These are phyloP conservation scores for Suillus paluster DNA, from an alignment of 768 basidiomycete genomes.

Conservation along the genomic window DNA sequence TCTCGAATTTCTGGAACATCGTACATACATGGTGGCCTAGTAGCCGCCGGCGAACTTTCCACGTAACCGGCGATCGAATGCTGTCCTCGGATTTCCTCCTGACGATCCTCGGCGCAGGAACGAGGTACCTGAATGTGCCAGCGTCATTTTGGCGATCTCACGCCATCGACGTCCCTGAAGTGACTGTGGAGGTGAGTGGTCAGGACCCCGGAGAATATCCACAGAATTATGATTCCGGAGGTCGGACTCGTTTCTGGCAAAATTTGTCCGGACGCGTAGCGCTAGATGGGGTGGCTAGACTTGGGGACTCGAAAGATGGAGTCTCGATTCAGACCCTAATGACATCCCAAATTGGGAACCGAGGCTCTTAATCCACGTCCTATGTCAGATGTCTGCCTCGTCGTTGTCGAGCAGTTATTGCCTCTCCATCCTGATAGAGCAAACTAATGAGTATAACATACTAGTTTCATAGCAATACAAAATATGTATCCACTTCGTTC, in stretches of 20 bases:
- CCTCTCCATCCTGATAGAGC: no score
- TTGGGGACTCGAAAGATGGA: no score
- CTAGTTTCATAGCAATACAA: no score
- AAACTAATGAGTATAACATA: no score
- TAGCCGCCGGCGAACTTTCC: conserved; percentile 10
- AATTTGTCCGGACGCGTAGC: no score
- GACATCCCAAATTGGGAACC: no score
- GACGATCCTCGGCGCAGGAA: conserved; percentile 27
- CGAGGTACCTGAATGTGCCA: conserved; percentile 27
- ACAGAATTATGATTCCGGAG: not conserved
- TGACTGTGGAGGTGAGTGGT: not conserved
- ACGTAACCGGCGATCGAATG: conserved; percentile 16
- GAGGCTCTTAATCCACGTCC: no score
- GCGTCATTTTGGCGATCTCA: conserved; percentile 27
- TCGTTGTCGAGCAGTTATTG: no score
- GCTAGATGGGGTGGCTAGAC: no score
- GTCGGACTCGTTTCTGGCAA: not conserved
- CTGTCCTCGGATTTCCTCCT: conserved; percentile 35
- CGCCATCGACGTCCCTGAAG: conserved; percentile 31
- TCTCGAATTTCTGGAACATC: conserved; percentile 24
- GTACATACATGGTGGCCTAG: conserved; percentile 14
- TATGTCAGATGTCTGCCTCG: no score
- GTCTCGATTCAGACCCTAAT: no score
- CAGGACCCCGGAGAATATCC: conserved; percentile 3
- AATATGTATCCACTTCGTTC: no score